Conservation (phyloP, 306 rosid species). For the Pueraria montana region DNA sequence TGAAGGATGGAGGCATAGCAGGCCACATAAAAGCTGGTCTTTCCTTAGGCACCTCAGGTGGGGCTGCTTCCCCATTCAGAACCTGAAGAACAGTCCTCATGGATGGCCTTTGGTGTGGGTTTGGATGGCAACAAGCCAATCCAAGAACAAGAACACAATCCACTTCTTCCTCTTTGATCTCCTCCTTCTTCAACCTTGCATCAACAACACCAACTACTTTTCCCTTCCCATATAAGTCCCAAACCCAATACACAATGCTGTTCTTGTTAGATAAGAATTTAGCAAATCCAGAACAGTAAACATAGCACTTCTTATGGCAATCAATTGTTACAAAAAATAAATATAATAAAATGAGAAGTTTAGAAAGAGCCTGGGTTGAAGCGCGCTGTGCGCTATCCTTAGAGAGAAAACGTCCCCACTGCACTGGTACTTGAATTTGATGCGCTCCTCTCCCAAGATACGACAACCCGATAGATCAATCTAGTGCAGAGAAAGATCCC, state of each 20-base stretch:
- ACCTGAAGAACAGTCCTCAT: slow-evolving; percentile 72
- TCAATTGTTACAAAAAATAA: too few relatives aligned
- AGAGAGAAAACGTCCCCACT: too few relatives aligned
- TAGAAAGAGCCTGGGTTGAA: too few relatives aligned
- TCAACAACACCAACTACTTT: slow-evolving; percentile 59
- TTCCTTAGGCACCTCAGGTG: slow-evolving; percentile 61
- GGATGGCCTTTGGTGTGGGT: slow-evolving; percentile 74
- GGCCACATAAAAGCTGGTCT: slow-evolving; percentile 85
- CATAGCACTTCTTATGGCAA: too few relatives aligned
- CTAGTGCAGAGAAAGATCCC: too few relatives aligned
- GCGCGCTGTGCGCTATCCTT: too few relatives aligned
- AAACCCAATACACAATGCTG: slow-evolving; percentile 72
- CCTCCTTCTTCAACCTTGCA: slow-evolving; percentile 42
- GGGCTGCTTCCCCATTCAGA: slow-evolving; percentile 64
- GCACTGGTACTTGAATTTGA: too few relatives aligned
- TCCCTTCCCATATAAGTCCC: slow-evolving; percentile 66
- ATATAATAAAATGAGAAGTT: too few relatives aligned
- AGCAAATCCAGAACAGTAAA: too few relatives aligned
- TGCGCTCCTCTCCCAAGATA: too few relatives aligned
- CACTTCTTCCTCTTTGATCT: slow-evolving; percentile 38
- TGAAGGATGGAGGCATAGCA: slow-evolving; percentile 64
- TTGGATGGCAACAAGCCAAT: slow-evolving; percentile 87
- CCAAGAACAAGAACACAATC: slow-evolving; percentile 62
- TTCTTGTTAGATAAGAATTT: too few relatives aligned
- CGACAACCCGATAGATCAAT: too few relatives aligned